These are phyloP conservation scores for Chionographis japonica DNA, from an alignment of 106 monocot genomes.

Conservation along the genomic window DNA sequence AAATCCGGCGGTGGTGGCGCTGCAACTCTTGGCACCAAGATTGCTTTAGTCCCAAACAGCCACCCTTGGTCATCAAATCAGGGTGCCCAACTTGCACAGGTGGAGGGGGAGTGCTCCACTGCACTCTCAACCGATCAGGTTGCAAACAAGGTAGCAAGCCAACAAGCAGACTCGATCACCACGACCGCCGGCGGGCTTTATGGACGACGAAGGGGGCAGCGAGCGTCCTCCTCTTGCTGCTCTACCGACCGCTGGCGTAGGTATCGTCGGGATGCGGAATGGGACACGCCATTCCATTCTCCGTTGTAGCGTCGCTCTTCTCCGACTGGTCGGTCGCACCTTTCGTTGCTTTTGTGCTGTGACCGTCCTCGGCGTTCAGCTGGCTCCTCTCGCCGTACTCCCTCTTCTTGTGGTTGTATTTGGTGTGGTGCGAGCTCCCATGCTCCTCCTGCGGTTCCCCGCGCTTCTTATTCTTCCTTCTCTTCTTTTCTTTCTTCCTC, in stretches of 20 bases:
- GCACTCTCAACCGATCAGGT: constrained; percentile 20
- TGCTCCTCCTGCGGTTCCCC: constrained; percentile 4
- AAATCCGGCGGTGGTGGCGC: background rate
- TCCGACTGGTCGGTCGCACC: constrained; percentile 21
- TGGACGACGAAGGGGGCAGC: background rate
- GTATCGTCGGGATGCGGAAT: constrained; percentile 12
- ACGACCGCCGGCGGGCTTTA: constrained; percentile 22
- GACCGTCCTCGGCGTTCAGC: background rate
- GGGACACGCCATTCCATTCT: constrained; percentile 6
- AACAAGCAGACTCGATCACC: background rate
- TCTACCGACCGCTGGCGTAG: constrained; percentile 17
- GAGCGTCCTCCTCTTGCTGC: constrained; percentile 35
- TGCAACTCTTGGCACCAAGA: background rate
- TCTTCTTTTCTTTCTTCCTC: constrained; percentile 2
- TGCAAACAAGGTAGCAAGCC: background rate
- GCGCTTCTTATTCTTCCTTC: constrained; percentile 5
- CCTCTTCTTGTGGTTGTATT: constrained; percentile 6
- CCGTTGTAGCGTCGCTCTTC: constrained; percentile 39
- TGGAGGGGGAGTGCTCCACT: constrained; percentile 28
- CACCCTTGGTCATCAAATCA: constrained; percentile 12
- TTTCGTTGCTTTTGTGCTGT: background rate
- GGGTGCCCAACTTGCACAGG: background rate
- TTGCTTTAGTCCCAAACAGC: constrained; percentile 14
- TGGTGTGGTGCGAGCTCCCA: background rate
- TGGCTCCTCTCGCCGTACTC: constrained; percentile 12